A percentile compares a stretch with the other conserved stretches of the same genome.
Conservation (phyloP, 2,329 filamentous ascomycete genomes). For the Venturiaceae sp. region DNA sequence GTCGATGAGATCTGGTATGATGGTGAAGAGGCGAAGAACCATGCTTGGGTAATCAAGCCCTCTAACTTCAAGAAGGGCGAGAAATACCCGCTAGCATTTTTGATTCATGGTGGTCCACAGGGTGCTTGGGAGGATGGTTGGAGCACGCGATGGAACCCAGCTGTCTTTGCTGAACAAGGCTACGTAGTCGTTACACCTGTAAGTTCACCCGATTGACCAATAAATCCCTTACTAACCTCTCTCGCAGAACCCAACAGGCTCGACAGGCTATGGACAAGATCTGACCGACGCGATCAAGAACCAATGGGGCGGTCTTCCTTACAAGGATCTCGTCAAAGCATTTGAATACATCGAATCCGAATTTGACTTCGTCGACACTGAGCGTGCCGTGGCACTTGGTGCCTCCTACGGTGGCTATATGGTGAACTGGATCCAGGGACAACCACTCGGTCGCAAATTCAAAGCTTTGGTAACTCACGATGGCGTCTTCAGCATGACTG, state of each 20-base stretch:
- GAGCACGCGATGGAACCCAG: constrained; percentile 79
- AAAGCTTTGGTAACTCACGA: constrained; percentile 84
- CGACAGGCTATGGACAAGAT: constrained; percentile 71
- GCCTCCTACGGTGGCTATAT: constrained; percentile 43
- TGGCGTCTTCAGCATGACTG: constrained; percentile 60
- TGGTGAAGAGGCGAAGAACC: constrained; percentile 58
- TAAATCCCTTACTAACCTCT: background rate
- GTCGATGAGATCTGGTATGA: constrained; percentile 54
- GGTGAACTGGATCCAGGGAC: constrained; percentile 79
- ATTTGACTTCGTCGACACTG: constrained; percentile 58
- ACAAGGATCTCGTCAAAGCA: constrained; percentile 68
- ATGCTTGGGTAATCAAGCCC: constrained; percentile 59
- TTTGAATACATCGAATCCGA: constrained; percentile 64
- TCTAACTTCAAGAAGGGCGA: constrained; percentile 55
- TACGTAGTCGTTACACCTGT: constrained; percentile 67
- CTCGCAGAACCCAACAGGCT: constrained; percentile 62
- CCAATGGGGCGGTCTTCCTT: constrained; percentile 80
- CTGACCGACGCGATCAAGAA: constrained; percentile 67
- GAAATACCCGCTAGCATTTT: constrained; percentile 68
- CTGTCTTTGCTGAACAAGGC: constrained; percentile 77
- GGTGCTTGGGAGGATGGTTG: constrained; percentile 66
- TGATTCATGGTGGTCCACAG: constrained; percentile 79
- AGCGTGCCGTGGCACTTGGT: constrained; percentile 61
- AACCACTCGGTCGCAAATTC: constrained; percentile 72
- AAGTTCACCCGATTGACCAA: background rate